These are phyloP conservation scores for Penicillium flavigenum DNA, from an alignment of 495 filamentous ascomycete species.

Conservation along the genomic window DNA sequence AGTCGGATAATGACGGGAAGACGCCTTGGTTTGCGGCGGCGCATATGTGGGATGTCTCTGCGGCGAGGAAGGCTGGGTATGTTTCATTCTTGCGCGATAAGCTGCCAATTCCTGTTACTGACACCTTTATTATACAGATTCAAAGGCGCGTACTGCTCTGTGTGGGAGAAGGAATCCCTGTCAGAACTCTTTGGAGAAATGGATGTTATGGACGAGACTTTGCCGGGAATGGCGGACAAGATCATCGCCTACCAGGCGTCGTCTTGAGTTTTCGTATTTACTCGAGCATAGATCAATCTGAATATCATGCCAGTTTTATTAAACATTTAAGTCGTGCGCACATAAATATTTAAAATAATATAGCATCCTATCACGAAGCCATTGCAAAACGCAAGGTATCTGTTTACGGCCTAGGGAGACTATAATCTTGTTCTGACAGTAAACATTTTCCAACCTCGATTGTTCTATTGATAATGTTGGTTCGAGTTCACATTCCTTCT, in stretches of 20 bases:
- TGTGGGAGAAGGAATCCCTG: constrained; percentile 38
- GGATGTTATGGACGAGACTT: constrained; percentile 41
- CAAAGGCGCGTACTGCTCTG: constrained; percentile 35
- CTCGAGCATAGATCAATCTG: not conserved
- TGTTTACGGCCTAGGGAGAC: no score
- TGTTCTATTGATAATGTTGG: not conserved
- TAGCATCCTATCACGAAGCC: not conserved
- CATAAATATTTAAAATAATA: not conserved
- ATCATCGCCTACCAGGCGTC: constrained; percentile 31
- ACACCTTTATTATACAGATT: constrained; percentile 24
- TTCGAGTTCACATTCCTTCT: not conserved
- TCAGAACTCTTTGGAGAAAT: constrained; percentile 38
- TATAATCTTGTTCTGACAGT: not conserved
- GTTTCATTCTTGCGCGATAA: not conserved
- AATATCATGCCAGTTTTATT: not conserved
- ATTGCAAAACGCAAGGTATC: not conserved
- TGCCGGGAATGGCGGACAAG: constrained; percentile 42
- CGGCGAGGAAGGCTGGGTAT: constrained; percentile 33
- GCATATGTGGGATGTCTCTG: constrained; percentile 42
- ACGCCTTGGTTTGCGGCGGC: constrained; percentile 40
- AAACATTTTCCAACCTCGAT: not conserved
- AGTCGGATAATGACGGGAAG: constrained; percentile 22
- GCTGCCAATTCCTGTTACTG: not conserved
- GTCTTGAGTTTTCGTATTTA: not conserved
- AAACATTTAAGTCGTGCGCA: not conserved